Evolutionary conservation across 495 filamentous ascomycete genomes (phyloP).

Genomic region (Penicillium fimorum): DNA sequence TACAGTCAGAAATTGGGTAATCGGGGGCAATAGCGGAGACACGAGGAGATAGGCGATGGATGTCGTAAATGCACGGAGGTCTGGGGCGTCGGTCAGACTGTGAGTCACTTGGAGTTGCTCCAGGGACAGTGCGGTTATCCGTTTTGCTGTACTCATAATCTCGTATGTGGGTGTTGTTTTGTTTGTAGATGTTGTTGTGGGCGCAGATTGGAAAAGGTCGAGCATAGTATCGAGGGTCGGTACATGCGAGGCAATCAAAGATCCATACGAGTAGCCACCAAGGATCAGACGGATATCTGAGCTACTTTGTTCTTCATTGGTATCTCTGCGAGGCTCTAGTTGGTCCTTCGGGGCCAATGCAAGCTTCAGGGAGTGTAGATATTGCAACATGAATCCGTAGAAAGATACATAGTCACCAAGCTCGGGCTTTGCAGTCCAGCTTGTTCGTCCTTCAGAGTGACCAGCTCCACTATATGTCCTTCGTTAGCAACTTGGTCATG

Average conservation of each 20-base stretch:
- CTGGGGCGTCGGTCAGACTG: slow-evolving; percentile 5
- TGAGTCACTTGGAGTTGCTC: slow-evolving; percentile 13
- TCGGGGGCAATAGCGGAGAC: slow-evolving; percentile 70
- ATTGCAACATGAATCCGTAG: slow-evolving; percentile 72
- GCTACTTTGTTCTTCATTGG: neutral
- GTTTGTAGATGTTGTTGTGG: neutral
- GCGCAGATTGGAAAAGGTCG: slow-evolving; percentile 45
- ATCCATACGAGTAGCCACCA: slow-evolving; percentile 90
- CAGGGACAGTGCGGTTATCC: slow-evolving; percentile 47
- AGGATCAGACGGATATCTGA: slow-evolving; percentile 50
- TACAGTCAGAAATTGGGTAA: slow-evolving; percentile 57
- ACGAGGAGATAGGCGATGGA: slow-evolving; percentile 70
- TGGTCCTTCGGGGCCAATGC: slow-evolving; percentile 1
- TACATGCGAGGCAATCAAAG: slow-evolving; percentile 71
- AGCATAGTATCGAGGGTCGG: slow-evolving; percentile 60
- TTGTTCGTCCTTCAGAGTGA: slow-evolving; percentile 71
- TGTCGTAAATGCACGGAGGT: slow-evolving; percentile 18
- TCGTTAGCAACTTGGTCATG: neutral
- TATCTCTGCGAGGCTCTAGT: neutral
- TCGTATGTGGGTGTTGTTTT: slow-evolving; percentile 52
- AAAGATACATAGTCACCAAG: slow-evolving; percentile 77
- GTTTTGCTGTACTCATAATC: slow-evolving; percentile 64
- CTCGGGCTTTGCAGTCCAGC: slow-evolving; percentile 82
- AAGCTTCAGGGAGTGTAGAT: slow-evolving; percentile 49
- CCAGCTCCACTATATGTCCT: slow-evolving; percentile 64